phyloP scores from a whole-genome alignment of 495 filamentous ascomycete species.

The Saxophila tyrrhenica region DNA sequence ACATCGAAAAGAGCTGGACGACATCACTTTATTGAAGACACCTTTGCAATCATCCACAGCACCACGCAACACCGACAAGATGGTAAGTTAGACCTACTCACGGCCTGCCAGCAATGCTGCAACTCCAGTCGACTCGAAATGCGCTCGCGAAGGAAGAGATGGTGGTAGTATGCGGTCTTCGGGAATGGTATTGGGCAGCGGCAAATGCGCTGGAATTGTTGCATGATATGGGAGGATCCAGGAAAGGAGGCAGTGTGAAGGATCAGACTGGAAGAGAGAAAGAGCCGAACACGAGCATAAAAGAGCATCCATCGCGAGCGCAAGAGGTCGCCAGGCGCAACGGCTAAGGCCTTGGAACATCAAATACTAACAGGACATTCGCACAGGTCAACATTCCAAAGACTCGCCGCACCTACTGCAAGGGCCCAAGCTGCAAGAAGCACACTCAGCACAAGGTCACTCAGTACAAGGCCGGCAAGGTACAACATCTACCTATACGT shows the following conservation, averaged over 20 bases:
- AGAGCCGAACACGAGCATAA: neutral
- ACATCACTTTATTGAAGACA: neutral
- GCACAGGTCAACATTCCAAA: slow-evolving; percentile 76
- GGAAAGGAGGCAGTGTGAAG: no score
- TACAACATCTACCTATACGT: slow-evolving; percentile 24
- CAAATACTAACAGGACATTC: neutral
- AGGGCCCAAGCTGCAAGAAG: slow-evolving; percentile 86
- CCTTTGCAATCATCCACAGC: neutral
- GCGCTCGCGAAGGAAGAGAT: neutral
- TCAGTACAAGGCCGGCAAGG: slow-evolving; percentile 95
- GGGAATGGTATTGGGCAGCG: neutral
- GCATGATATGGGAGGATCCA: no score
- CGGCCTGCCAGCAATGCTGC: neutral
- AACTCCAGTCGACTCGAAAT: neutral
- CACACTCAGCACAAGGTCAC: slow-evolving; percentile 89
- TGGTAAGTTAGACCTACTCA: neutral
- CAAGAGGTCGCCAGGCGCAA: neutral
- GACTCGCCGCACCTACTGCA: slow-evolving; percentile 89
- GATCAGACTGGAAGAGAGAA: no score
- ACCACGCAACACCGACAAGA: slow-evolving; percentile 1
- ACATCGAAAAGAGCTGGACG: neutral
- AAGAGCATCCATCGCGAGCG: neutral
- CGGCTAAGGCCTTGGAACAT: neutral
- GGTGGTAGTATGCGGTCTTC: neutral
- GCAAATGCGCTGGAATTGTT: no score